Conservation (phyloP, 345 rosid genomes). For the Melaleuca alternifolia region DNA sequence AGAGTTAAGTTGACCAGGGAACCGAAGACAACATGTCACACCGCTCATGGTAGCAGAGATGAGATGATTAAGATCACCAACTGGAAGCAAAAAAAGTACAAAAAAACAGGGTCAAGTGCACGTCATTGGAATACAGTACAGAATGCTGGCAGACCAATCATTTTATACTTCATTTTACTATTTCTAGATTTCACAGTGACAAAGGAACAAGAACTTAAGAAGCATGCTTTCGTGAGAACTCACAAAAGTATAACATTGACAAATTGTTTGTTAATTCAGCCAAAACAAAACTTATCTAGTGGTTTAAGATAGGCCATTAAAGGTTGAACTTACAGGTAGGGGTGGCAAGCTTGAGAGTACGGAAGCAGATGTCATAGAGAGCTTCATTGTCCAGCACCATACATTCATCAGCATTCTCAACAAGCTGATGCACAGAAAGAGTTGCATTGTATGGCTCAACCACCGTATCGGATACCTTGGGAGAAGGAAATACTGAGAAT, state of each 20-base stretch:
- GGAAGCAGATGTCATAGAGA: constrained; percentile 9
- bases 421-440: constrained; percentile 8
- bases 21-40: constrained; percentile 9
- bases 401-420: constrained; percentile 10
- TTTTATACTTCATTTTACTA: background rate
- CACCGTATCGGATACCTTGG: constrained; percentile 8
- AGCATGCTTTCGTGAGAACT: background rate
- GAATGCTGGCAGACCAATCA: background rate
- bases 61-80: constrained; percentile 6
- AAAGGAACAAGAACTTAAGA: background rate
- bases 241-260: background rate
- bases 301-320: background rate
- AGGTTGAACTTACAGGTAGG: constrained; percentile 1
- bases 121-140: background rate
- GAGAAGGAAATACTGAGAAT: constrained; percentile 7
- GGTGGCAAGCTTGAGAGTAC: constrained; percentile 7
- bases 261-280: background rate
- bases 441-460: constrained; percentile 5
- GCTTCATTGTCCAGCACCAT: constrained; percentile 8
- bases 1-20: constrained; percentile 8
- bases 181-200: background rate
- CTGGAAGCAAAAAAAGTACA: background rate
- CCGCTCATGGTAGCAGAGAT: constrained; percentile 13
- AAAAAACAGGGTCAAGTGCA: background rate
- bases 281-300: background rate